Base-by-base conservation (phyloP, 306 rosid genomes). In the Acacia melanoxylon region DNA sequence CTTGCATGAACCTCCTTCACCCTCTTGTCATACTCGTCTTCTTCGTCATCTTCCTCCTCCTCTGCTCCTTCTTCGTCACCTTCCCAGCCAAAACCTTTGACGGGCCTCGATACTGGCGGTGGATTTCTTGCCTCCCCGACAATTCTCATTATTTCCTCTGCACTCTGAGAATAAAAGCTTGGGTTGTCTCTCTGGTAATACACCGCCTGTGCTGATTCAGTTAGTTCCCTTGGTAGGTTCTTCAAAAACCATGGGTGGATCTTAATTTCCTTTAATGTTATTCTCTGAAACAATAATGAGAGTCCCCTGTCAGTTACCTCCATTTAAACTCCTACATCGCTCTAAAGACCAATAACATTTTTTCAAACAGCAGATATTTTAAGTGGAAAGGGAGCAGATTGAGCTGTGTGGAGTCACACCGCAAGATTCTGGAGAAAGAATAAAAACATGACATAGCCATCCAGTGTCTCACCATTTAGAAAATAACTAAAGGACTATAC, bases 151-250 rank as follows among this genome's bases (percentile, higher is more conserved):
- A 93, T 93, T 81, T 93, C 95, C 6, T 93, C 97, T 83, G 74
- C 91, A 5, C 87, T 90, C 76, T 91, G 97, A 68, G 86, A 81
- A 46, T 95, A 86, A 76, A 87, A 93, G 86, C 91, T 89, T 48
- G 90, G 94, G 75, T 86, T 90, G 78, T 85, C 90, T 85, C 93
- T 87, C 75, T 90, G 92, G 88, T 91, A 91, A 77, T 91, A 91
- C 11, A 72, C 42, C 31, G 89, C 88, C 86, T 93, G 97, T 70
- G 94, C 87, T 14, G 95, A 82, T 68, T 93, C 95, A 24, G 91
- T 91, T 37, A 93, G 88, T 80, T 93, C 97, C 84, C 95, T 91
- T n/a, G 97, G 97, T 70, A 93, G 84, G 77, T 93, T 93, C 94
- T 93, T 93, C 54, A 93, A 35, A 76, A 91, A 91, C 97, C 97